These are phyloP conservation scores for Diddensiella santjacobensis DNA, from an alignment of 805 yeast genomes.

Conservation along the genomic window DNA sequence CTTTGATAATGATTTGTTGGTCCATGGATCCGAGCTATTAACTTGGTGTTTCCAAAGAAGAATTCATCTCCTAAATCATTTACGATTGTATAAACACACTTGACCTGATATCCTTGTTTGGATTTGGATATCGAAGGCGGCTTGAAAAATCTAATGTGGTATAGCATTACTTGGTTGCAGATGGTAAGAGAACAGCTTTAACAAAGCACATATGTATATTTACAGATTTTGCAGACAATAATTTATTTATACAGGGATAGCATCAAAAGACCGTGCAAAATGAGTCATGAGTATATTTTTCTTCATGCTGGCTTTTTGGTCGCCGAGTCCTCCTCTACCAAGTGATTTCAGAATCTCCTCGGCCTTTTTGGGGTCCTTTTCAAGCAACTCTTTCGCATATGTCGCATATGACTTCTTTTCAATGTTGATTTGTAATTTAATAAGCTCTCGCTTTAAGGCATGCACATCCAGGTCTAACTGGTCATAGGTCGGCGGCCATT, in stretches of 20 bases:
- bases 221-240: no score
- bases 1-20: neutral
- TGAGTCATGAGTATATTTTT: constrained; percentile 73
- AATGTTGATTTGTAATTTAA: constrained; percentile 35
- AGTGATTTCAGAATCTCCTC: constrained; percentile 35
- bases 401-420: constrained; percentile 22
- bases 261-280: constrained; percentile 37
- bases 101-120: constrained; percentile 6
- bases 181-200: no score
- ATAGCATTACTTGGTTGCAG: constrained; percentile 29
- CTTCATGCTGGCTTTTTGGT: constrained; percentile 49
- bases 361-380: constrained; percentile 36
- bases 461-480: constrained; percentile 42
- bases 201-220: no score
- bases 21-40: constrained; percentile 8
- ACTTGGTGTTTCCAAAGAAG: constrained; percentile 33
- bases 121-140: constrained; percentile 23
- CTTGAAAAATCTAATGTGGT: constrained; percentile 37
- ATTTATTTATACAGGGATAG: neutral
- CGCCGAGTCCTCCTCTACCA: constrained; percentile 39
- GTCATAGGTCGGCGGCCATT: constrained; percentile 45
- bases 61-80: constrained; percentile 42
- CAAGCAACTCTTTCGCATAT: constrained; percentile 30
- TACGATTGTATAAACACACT: constrained; percentile 28
- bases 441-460: constrained; percentile 36